These are phyloP conservation scores for Simplicillium sp. DNA, from an alignment of 2,329 filamentous ascomycete genomes.

Conservation along the genomic window DNA sequence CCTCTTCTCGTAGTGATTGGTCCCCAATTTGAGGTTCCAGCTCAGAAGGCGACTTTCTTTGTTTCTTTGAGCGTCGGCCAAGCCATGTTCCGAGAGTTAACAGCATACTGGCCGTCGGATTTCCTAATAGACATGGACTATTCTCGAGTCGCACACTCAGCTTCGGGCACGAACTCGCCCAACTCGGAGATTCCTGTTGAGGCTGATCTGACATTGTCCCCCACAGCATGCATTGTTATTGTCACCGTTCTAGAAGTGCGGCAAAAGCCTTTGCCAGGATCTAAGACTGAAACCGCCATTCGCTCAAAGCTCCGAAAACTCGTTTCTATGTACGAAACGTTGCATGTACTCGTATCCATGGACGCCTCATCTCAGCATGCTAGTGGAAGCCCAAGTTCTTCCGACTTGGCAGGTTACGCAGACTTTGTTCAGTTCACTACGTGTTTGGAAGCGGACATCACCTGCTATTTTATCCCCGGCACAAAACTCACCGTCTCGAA, in stretches of 20 bases:
- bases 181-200: slow-evolving; percentile 30
- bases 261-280: slow-evolving; percentile 56
- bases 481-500: slow-evolving; percentile 36
- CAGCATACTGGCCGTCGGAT: slow-evolving; percentile 35
- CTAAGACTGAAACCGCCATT: slow-evolving; percentile 32
- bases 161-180: background rate
- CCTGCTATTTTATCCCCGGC: slow-evolving; percentile 39
- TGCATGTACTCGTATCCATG: slow-evolving; percentile 61
- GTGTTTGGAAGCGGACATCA: slow-evolving; percentile 25
- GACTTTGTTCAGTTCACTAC: slow-evolving; percentile 41
- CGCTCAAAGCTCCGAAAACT: slow-evolving; percentile 44
- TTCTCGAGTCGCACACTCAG: slow-evolving; percentile 9
- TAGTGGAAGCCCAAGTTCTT: slow-evolving; percentile 22
- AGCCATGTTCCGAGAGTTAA: slow-evolving; percentile 37
- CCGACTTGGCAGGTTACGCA: slow-evolving; percentile 34
- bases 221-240: slow-evolving; percentile 57
- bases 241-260: slow-evolving; percentile 64
- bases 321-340: slow-evolving; percentile 51
- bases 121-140: slow-evolving; percentile 55
- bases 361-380: slow-evolving; percentile 30
- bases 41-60: slow-evolving; percentile 27
- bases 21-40: slow-evolving; percentile 1
- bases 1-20: too few species aligned
- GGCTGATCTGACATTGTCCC: slow-evolving; percentile 66
- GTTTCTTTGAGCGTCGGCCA: slow-evolving; percentile 40